phyloP scores from a whole-genome alignment of 2,329 filamentous ascomycete species.

The Colletotrichum neosansevieriae region DNA sequence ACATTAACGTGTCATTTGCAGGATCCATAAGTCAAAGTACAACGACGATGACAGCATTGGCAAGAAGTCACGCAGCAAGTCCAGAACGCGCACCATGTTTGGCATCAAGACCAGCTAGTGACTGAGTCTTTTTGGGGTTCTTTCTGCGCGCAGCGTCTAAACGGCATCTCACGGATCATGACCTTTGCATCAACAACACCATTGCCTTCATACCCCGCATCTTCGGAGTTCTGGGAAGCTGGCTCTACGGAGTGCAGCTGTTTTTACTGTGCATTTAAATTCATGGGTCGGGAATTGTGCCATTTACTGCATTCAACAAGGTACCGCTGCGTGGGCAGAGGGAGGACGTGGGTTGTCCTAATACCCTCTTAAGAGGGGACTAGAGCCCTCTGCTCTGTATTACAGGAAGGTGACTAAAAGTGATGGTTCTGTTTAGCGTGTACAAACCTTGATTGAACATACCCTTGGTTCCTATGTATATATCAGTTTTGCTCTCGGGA shows the following conservation, averaged over 20 bases:
- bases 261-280: slow-evolving; percentile 36
- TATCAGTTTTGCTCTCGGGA: slow-evolving; percentile 22
- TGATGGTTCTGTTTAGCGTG: slow-evolving; percentile 20
- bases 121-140: slow-evolving; percentile 33
- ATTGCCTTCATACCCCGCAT: slow-evolving; percentile 40
- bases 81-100: slow-evolving; percentile 80
- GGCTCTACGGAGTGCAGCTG: slow-evolving; percentile 36
- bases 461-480: slow-evolving; percentile 37
- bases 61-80: slow-evolving; percentile 78
- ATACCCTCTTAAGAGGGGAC: slow-evolving; percentile 12
- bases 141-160: slow-evolving; percentile 35
- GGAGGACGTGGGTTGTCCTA: slow-evolving; percentile 7
- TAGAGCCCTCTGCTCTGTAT: background rate
- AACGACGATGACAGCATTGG: slow-evolving; percentile 69
- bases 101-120: slow-evolving; percentile 54
- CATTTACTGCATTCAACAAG: slow-evolving; percentile 36
- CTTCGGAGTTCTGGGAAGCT: slow-evolving; percentile 40
- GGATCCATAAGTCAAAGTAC: slow-evolving; percentile 98
- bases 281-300: slow-evolving; percentile 30
- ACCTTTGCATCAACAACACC: slow-evolving; percentile 40
- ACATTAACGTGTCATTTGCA: slow-evolving; percentile 51
- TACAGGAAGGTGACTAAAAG: background rate
- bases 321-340: background rate
- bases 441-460: slow-evolving; percentile 36
- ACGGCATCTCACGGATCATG: slow-evolving; percentile 41